Evolutionary conservation across 345 rosid species (phyloP).

Genomic region (Acer saccharum): DNA sequence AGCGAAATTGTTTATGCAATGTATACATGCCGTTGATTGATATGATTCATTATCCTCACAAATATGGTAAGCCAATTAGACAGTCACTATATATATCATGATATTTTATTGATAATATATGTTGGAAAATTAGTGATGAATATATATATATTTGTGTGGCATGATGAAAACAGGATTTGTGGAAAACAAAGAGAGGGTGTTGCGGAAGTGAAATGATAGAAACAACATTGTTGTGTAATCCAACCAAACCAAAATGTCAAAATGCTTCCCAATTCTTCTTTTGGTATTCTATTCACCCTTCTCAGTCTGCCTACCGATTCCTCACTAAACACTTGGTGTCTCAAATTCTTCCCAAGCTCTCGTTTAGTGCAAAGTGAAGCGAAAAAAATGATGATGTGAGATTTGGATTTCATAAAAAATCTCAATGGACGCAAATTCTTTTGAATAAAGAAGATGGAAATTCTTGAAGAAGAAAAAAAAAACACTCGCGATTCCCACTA

Average conservation of each 20-base stretch:
- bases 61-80: conserved; percentile 42
- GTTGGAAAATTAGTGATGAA: too few species aligned
- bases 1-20: conserved; percentile 25
- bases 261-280: conserved; percentile 43
- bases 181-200: conserved; percentile 49
- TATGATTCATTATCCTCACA: conserved; percentile 36
- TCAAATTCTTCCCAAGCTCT: conserved; percentile 19
- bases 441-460: too few species aligned
- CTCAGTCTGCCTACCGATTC: conserved; percentile 36
- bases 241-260: conserved; percentile 29
- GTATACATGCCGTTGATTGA: too few species aligned
- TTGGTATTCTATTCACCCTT: conserved; percentile 48
- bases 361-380: background rate
- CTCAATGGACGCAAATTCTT: too few species aligned
- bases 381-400: too few species aligned
- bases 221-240: conserved; percentile 37
- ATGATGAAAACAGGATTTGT: conserved; percentile 38
- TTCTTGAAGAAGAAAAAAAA: too few species aligned
- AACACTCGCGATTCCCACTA: too few species aligned
- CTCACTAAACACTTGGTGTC: conserved; percentile 14
- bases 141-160: background rate
- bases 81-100: background rate
- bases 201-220: conserved; percentile 51
- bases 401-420: too few species aligned
- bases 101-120: too few species aligned